Percentiles rank a stretch among this genome's conserved stretches.
phyloP scores from a whole-genome alignment of 2,329 filamentous ascomycete species.

The Cephalotrichum gorgonifer region DNA sequence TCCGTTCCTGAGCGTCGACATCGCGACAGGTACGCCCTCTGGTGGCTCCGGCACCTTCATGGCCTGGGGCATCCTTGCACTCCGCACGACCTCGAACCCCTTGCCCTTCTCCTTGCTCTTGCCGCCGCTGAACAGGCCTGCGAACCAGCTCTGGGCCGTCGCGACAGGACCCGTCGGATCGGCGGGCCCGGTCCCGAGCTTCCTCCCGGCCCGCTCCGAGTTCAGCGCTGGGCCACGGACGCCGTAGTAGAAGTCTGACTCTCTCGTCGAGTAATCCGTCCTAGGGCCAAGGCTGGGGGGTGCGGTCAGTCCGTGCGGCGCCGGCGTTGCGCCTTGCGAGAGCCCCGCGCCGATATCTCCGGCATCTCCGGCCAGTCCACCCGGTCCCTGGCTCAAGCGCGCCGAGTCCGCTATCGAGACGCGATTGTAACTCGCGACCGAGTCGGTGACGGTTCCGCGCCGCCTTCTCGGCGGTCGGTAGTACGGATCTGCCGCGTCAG shows the following conservation, averaged over 20 bases:
- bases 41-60: conserved; percentile 30
- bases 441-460: conserved; percentile 45
- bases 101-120: conserved; percentile 93
- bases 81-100: conserved; percentile 93
- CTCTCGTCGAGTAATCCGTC: conserved; percentile 84
- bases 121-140: conserved; percentile 63
- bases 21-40: conserved; percentile 55
- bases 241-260: conserved; percentile 95
- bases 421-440: conserved; percentile 19
- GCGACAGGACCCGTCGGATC: conserved; percentile 89
- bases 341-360: conserved; percentile 29
- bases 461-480: conserved; percentile 74
- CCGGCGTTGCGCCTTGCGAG: conserved; percentile 32
- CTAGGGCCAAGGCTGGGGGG: conserved; percentile 41
- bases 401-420: conserved; percentile 22
- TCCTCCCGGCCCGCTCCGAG: conserved; percentile 69
- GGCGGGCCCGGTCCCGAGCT: conserved; percentile 84
- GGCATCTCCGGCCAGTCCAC: conserved; percentile 22
- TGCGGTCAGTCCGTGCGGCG: conserved; percentile 19
- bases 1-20: conserved; percentile 46
- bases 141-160: conserved; percentile 83
- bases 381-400: conserved; percentile 24
- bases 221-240: conserved; percentile 81
- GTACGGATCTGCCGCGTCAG: conserved; percentile 43
- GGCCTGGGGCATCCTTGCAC: conserved; percentile 72